These are phyloP conservation scores for Dimargaris verticillata DNA, from an alignment of 192 early-diverging fungal species.

Conservation along the genomic window DNA sequence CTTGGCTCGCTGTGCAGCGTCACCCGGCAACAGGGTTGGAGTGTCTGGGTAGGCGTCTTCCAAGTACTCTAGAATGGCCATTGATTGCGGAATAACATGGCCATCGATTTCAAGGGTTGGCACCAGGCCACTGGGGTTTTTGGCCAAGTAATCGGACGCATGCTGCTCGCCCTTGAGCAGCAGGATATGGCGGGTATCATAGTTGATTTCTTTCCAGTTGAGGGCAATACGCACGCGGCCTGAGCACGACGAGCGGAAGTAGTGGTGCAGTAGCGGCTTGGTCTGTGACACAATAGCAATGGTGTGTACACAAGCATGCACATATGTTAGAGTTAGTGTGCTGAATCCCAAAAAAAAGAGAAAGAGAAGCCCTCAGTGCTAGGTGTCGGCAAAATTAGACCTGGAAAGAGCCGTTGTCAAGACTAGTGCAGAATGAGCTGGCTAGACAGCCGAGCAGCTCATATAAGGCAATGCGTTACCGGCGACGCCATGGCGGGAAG, in stretches of 20 bases:
- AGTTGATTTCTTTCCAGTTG: conserved; percentile 55
- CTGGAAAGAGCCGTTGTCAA: too few relatives aligned
- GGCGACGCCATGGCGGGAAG: too few relatives aligned
- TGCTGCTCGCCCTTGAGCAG: conserved; percentile 59
- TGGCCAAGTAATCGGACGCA: conserved; percentile 31
- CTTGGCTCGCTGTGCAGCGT: conserved; percentile 40
- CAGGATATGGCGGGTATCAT: conserved; percentile 46
- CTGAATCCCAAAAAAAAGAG: too few relatives aligned
- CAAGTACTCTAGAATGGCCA: conserved; percentile 76
- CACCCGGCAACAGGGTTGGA: conserved; percentile 50
- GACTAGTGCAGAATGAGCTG: too few relatives aligned
- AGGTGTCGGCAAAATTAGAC: too few relatives aligned
- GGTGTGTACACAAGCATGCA: too few relatives aligned
- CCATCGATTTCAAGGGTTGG: conserved; percentile 51
- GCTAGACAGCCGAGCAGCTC: too few relatives aligned
- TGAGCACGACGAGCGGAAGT: conserved; percentile 58
- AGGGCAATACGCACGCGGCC: conserved; percentile 65
- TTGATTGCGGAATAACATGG: conserved; percentile 39
- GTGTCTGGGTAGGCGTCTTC: conserved; percentile 56
- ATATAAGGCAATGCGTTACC: too few relatives aligned
- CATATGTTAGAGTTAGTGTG: too few relatives aligned
- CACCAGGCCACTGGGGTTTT: conserved; percentile 53
- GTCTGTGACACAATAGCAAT: too few relatives aligned
- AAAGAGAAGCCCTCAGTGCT: too few relatives aligned
- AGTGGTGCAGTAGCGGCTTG: conserved; percentile 39